phyloP scores from a whole-genome alignment of 352 stramenopile genomes.

The Halophytophthora polymorphica region DNA sequence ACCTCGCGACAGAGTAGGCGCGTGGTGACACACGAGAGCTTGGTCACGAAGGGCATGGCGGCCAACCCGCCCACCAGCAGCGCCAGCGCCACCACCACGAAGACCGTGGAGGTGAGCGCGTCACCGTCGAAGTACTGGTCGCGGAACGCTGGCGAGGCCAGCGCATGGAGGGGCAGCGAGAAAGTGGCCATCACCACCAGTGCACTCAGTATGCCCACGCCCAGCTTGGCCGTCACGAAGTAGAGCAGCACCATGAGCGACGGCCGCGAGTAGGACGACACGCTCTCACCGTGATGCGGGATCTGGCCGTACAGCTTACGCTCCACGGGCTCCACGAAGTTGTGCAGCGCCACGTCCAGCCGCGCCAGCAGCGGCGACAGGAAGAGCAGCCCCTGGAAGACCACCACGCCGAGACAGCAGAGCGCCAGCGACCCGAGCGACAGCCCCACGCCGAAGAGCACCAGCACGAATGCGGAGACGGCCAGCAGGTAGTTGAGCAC shows the following conservation, averaged over 20 bases:
- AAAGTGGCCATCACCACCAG: slow-evolving; percentile 36
- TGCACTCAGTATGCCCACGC: slow-evolving; percentile 30
- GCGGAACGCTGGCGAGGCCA: slow-evolving; percentile 29
- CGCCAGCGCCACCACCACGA: slow-evolving; percentile 20
- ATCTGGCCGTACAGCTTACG: slow-evolving; percentile 32
- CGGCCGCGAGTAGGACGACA: slow-evolving; percentile 18
- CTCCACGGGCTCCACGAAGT: slow-evolving; percentile 47
- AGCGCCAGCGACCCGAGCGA: slow-evolving; percentile 53
- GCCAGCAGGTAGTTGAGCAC: slow-evolving; percentile 58
- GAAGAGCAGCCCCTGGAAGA: slow-evolving; percentile 66
- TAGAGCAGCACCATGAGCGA: slow-evolving; percentile 42
- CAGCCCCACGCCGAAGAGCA: slow-evolving; percentile 48
- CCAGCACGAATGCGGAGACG: slow-evolving; percentile 40
- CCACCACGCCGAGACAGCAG: slow-evolving; percentile 58
- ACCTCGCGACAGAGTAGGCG: slow-evolving; percentile 48
- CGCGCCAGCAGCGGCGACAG: slow-evolving; percentile 43
- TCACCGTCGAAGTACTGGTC: slow-evolving; percentile 27
- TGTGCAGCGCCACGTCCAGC: slow-evolving; percentile 59
- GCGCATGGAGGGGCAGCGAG: slow-evolving; percentile 39
- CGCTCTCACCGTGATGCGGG: slow-evolving; percentile 22
- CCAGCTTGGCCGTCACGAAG: slow-evolving; percentile 41
- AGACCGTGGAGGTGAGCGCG: slow-evolving; percentile 19
- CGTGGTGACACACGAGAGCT: slow-evolving; percentile 42
- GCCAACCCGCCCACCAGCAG: slow-evolving; percentile 32
- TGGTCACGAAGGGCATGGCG: slow-evolving; percentile 47